A percentile compares a stretch with the other conserved stretches of the same genome.
Conservation (phyloP, 2,329 filamentous ascomycete genomes). For the Monosporascus cannonballus region DNA sequence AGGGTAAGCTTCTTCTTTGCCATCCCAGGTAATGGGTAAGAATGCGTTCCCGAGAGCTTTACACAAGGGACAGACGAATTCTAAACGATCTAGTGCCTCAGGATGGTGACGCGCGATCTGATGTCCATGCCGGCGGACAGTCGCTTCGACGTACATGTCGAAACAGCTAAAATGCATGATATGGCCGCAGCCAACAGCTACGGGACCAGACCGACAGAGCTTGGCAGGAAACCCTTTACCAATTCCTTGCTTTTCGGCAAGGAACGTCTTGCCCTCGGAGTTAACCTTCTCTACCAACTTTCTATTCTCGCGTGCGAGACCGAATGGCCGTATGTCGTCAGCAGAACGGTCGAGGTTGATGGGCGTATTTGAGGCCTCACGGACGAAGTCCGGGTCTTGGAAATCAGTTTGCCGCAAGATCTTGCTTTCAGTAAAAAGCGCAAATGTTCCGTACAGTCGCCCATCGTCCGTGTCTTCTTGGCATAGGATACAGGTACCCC, state of each 20-base stretch:
- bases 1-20: constrained; percentile 77
- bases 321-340: constrained; percentile 79
- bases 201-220: constrained; percentile 63
- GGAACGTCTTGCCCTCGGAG: constrained; percentile 62
- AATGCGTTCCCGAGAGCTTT: constrained; percentile 96
- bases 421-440: constrained; percentile 77
- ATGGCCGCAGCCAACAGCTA: constrained; percentile 89
- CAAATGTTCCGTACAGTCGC: constrained; percentile 87
- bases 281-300: constrained; percentile 71
- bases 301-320: constrained; percentile 82
- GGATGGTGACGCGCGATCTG: constrained; percentile 95
- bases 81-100: constrained; percentile 69
- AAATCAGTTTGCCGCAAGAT: constrained; percentile 84
- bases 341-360: constrained; percentile 78
- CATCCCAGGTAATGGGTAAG: constrained; percentile 91
- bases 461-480: constrained; percentile 93
- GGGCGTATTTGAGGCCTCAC: constrained; percentile 75
- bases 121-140: constrained; percentile 74
- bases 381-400: constrained; percentile 73
- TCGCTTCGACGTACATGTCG: constrained; percentile 82
- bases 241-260: constrained; percentile 71
- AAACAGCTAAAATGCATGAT: constrained; percentile 99
- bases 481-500: constrained; percentile 89
- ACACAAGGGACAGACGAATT: constrained; percentile 94
- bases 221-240: constrained; percentile 80